phyloP scores from a whole-genome alignment of 805 yeast genomes.

The Ogataea pignaliae region DNA sequence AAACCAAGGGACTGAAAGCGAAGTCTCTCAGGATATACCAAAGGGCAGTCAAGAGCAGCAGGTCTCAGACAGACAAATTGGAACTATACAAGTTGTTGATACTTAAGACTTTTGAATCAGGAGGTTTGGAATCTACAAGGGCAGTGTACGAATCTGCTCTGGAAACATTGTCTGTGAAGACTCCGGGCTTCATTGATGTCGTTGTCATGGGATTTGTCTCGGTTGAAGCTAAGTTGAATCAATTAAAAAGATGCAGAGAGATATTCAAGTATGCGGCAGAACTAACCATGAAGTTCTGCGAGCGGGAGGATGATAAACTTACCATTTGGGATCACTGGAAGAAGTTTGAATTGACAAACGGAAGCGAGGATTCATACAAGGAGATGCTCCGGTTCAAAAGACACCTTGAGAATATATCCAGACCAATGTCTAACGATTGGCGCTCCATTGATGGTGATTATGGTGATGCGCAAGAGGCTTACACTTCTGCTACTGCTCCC shows the following conservation, averaged over 20 bases:
- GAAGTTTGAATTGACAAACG: slow-evolving; percentile 65
- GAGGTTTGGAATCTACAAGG: slow-evolving; percentile 42
- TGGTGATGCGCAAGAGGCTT: slow-evolving; percentile 5
- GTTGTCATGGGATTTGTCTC: slow-evolving; percentile 51
- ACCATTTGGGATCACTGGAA: slow-evolving; percentile 68
- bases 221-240: slow-evolving; percentile 51
- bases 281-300: slow-evolving; percentile 30
- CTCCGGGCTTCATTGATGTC: slow-evolving; percentile 29
- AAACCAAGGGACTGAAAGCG: slow-evolving; percentile 44
- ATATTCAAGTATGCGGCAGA: slow-evolving; percentile 53
- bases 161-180: slow-evolving; percentile 22
- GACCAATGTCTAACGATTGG: slow-evolving; percentile 3
- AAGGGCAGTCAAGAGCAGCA: slow-evolving; percentile 33
- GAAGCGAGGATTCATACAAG: slow-evolving; percentile 67
- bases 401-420: slow-evolving; percentile 19
- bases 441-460: no score
- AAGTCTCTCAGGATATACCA: slow-evolving; percentile 47
- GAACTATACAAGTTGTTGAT: slow-evolving; percentile 42
- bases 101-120: slow-evolving; percentile 33
- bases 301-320: slow-evolving; percentile 22
- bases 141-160: slow-evolving; percentile 50
- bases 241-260: slow-evolving; percentile 58
- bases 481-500: slow-evolving; percentile 12
- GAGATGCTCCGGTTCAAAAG: slow-evolving; percentile 66
- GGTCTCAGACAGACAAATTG: slow-evolving; percentile 26